Percentiles rank a stretch among this genome's conserved stretches.
These are phyloP conservation scores for Arachis stenosperma DNA, from an alignment of 306 rosid species.

Conservation along the genomic window DNA sequence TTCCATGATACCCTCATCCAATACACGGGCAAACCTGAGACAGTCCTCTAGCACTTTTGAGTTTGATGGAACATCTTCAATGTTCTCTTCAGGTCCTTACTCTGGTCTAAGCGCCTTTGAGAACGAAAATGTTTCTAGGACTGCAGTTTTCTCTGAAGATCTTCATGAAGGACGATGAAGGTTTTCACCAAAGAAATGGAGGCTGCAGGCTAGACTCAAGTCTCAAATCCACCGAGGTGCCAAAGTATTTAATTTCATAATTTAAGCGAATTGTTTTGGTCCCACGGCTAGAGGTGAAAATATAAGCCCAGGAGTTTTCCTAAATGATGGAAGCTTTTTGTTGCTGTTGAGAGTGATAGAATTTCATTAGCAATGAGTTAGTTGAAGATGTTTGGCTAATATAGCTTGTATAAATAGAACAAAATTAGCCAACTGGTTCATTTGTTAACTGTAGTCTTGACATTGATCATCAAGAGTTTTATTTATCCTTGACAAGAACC, in stretches of 20 bases:
- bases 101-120: constrained; percentile 86
- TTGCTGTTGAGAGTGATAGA: constrained; percentile 33
- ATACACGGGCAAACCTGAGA: constrained; percentile 66
- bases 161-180: constrained; percentile 95
- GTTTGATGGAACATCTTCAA: constrained; percentile 91
- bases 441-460: constrained; percentile 6
- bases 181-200: constrained; percentile 5
- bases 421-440: constrained; percentile 19
- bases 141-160: constrained; percentile 93
- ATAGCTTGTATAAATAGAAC: constrained; percentile 34
- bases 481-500: constrained; percentile 9
- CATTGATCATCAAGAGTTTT: constrained; percentile 18
- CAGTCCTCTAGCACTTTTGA: constrained; percentile 88
- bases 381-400: constrained; percentile 21
- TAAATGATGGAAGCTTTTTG: constrained; percentile 42
- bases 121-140: constrained; percentile 73
- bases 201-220: constrained; percentile 15
- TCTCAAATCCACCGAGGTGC: constrained; percentile 12
- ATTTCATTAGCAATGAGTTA: constrained; percentile 14
- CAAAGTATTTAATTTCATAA: constrained; percentile 32
- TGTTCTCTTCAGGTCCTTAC: constrained; percentile 96
- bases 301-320: constrained; percentile 35
- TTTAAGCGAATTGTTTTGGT: constrained; percentile 27
- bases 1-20: constrained; percentile 60
- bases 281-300: constrained; percentile 36